phyloP scores from a whole-genome alignment of 129 eudicot genomes.

The Artemisia tridentata region DNA sequence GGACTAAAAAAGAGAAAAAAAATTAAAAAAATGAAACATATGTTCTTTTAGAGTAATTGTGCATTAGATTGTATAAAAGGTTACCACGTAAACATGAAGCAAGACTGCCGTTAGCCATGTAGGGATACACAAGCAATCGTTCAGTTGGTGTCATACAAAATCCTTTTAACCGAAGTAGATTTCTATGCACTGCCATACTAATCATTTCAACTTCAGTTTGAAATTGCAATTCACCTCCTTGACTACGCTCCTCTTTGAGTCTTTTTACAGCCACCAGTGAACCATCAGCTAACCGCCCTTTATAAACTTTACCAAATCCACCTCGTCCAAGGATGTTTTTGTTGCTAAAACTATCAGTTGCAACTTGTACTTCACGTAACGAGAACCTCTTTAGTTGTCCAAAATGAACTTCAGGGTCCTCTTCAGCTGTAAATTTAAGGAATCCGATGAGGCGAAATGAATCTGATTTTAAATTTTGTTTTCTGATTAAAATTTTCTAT shows the following conservation, averaged over 20 bases:
- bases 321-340: too few species aligned
- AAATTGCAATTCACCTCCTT: neutral
- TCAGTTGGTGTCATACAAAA: conserved; percentile 3
- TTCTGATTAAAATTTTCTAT: too few species aligned
- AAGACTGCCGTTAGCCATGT: neutral
- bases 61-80: neutral
- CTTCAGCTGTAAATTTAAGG: too few species aligned
- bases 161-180: neutral
- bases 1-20: neutral
- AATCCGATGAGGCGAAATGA: too few species aligned
- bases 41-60: neutral
- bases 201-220: neutral
- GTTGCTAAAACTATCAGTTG: too few species aligned
- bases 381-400: too few species aligned
- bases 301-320: too few species aligned
- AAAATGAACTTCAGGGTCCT: too few species aligned
- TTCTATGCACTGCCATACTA: neutral
- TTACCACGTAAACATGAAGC: neutral
- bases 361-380: too few species aligned
- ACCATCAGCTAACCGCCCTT: neutral
- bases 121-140: conserved; percentile 4
- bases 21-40: neutral
- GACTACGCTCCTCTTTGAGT: neutral
- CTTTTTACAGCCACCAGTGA: neutral
- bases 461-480: too few species aligned